phyloP scores from a whole-genome alignment of 768 basidiomycete species.

The Tephrocybe rancida region DNA sequence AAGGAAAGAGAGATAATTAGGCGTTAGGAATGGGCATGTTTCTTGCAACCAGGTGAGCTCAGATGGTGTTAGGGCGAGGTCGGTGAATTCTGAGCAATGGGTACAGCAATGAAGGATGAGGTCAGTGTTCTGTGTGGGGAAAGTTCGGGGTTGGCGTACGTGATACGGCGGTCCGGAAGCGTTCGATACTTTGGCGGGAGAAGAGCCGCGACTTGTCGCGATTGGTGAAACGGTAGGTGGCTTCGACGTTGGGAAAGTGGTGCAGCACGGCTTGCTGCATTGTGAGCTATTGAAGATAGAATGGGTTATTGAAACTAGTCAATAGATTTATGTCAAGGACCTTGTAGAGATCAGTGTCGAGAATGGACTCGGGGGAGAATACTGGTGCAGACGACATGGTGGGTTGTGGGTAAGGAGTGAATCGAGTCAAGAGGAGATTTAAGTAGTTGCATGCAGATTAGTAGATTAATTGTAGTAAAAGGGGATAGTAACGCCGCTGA shows the following conservation, averaged over 20 bases:
- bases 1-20: slow-evolving; percentile 79
- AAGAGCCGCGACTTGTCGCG: slow-evolving; percentile 68
- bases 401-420: slow-evolving; percentile 8
- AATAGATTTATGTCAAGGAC: slow-evolving; percentile 31
- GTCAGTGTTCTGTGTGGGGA: neutral
- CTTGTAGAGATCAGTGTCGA: slow-evolving; percentile 97
- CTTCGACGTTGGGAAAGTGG: slow-evolving; percentile 73
- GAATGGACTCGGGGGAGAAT: slow-evolving; percentile 53
- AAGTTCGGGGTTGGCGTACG: slow-evolving; percentile 38
- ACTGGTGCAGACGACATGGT: slow-evolving; percentile 40
- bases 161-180: slow-evolving; percentile 55
- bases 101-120: no score
- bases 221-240: slow-evolving; percentile 81
- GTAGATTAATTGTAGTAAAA: slow-evolving; percentile 7
- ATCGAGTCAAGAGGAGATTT: neutral
- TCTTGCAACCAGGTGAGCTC: slow-evolving; percentile 71
- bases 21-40: slow-evolving; percentile 74
- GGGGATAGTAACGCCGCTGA: slow-evolving; percentile 14
- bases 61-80: slow-evolving; percentile 54
- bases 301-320: neutral
- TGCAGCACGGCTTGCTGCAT: slow-evolving; percentile 93
- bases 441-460: no score
- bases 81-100: slow-evolving; percentile 65
- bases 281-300: slow-evolving; percentile 60
- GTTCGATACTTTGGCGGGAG: slow-evolving; percentile 63